phyloP scores from a whole-genome alignment of 1,284 basidiomycete species.

The Sporisorium exsertum region DNA sequence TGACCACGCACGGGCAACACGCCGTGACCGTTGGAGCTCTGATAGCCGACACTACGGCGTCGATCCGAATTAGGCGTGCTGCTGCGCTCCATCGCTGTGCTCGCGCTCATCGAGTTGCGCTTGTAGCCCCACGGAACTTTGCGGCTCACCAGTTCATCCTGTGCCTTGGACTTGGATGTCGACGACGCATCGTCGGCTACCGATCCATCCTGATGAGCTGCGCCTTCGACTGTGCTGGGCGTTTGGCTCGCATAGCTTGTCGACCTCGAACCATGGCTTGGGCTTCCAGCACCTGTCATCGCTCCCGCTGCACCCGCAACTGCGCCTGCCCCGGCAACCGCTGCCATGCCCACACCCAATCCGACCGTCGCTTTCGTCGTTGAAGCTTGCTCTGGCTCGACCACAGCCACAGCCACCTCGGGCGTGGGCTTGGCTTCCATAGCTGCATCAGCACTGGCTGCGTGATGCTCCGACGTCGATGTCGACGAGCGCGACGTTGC shows the following conservation, averaged over 20 bases:
- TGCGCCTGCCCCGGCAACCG: constrained; percentile 10
- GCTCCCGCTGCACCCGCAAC: constrained; percentile 16
- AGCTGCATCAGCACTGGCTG: constrained; percentile 14
- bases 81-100: constrained; percentile 22
- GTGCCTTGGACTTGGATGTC: constrained; percentile 22
- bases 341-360: constrained; percentile 14
- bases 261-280: constrained; percentile 33
- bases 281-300: constrained; percentile 14
- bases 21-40: constrained; percentile 40
- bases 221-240: constrained; percentile 15
- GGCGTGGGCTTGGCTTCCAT: constrained; percentile 25
- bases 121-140: constrained; percentile 62
- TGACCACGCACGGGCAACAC: constrained; percentile 15
- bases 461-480: constrained; percentile 32
- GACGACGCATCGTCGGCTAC: constrained; percentile 30
- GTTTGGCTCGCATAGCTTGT: constrained; percentile 37
- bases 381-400: constrained; percentile 10
- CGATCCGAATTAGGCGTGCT: constrained; percentile 42
- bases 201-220: constrained; percentile 11
- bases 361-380: constrained; percentile 10
- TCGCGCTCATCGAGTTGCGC: constrained; percentile 38
- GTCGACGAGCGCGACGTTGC: constrained; percentile 37
- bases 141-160: constrained; percentile 52
- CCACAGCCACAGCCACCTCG: constrained; percentile 31
- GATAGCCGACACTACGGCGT: constrained; percentile 39